These are phyloP conservation scores for Trichoderma sp. DNA, from an alignment of 2,329 filamentous ascomycete genomes.

Conservation along the genomic window DNA sequence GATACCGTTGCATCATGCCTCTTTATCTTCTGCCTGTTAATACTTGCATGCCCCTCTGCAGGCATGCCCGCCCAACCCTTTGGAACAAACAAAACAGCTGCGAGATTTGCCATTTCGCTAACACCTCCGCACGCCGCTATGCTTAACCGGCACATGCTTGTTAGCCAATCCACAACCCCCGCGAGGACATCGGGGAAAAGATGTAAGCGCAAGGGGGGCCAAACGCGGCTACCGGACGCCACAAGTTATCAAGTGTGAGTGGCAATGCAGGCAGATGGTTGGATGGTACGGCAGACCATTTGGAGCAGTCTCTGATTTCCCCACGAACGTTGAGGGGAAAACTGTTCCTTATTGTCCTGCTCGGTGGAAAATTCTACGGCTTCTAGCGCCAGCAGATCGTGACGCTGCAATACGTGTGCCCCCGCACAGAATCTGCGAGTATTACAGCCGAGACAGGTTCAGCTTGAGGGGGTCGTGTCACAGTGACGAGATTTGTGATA, in stretches of 20 bases:
- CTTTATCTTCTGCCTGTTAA: neutral
- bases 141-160: conserved; percentile 8
- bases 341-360: neutral
- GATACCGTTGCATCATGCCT: neutral
- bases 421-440: neutral
- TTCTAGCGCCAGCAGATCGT: conserved; percentile 16
- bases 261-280: neutral
- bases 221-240: conserved; percentile 8
- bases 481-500: neutral
- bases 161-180: conserved; percentile 3
- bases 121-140: conserved; percentile 10
- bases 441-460: neutral
- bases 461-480: neutral
- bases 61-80: neutral
- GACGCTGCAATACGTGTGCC: neutral
- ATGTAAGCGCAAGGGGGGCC: neutral
- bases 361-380: conserved; percentile 17
- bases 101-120: neutral
- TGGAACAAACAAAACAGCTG: neutral
- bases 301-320: neutral
- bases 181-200: conserved; percentile 4
- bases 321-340: conserved; percentile 1
- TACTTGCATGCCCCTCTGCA: too few relatives aligned
- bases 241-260: neutral
- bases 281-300: neutral